These are phyloP conservation scores for Boletus huronensis DNA, from an alignment of 768 basidiomycete genomes.

Conservation along the genomic window DNA sequence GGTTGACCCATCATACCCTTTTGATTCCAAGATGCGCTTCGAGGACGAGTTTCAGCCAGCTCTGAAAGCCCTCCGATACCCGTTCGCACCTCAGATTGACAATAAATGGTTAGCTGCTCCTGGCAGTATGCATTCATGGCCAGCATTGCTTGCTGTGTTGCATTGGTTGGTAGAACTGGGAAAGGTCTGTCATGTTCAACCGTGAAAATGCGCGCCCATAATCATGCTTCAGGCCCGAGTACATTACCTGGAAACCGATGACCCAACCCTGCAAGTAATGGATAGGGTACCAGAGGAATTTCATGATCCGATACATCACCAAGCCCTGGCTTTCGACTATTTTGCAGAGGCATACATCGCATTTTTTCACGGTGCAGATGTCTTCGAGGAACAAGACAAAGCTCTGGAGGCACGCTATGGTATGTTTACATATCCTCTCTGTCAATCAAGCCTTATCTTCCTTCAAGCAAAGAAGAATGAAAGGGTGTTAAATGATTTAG, in stretches of 20 bases:
- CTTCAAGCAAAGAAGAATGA: slow-evolving; percentile 66
- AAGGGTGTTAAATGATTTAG: slow-evolving; percentile 59
- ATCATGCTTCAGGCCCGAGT: slow-evolving; percentile 27
- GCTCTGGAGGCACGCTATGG: slow-evolving; percentile 75
- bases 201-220: background rate
- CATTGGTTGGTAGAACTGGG: slow-evolving; percentile 91
- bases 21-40: slow-evolving; percentile 49
- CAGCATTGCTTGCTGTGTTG: slow-evolving; percentile 77
- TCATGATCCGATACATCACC: slow-evolving; percentile 68
- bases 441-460: background rate
- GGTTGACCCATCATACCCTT: slow-evolving; percentile 69
- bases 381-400: slow-evolving; percentile 67
- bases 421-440: slow-evolving; percentile 30
- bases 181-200: slow-evolving; percentile 50
- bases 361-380: slow-evolving; percentile 66
- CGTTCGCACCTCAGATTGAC: slow-evolving; percentile 73
- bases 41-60: slow-evolving; percentile 84
- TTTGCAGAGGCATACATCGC: slow-evolving; percentile 61
- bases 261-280: slow-evolving; percentile 65
- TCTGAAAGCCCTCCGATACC: slow-evolving; percentile 77
- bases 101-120: slow-evolving; percentile 86
- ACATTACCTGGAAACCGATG: slow-evolving; percentile 55
- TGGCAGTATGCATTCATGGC: slow-evolving; percentile 92
- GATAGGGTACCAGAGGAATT: slow-evolving; percentile 69
- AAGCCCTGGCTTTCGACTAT: slow-evolving; percentile 75